Conservation (phyloP, 2,329 filamentous ascomycete genomes). For the Apiospora hydei region DNA sequence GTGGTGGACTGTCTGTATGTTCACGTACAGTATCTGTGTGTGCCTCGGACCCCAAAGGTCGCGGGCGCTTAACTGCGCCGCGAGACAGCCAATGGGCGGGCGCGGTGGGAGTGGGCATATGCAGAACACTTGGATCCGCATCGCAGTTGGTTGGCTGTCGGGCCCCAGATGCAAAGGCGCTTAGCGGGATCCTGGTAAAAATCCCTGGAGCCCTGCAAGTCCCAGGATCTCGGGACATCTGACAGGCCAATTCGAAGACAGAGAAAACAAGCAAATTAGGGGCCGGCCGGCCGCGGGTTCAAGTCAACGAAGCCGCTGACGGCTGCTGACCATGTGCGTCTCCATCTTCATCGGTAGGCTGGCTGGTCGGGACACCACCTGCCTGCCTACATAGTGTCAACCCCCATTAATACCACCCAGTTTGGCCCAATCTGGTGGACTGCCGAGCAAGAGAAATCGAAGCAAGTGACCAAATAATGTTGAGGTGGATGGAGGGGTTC, state of each 20-base stretch:
- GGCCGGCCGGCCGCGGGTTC: constrained; percentile 4
- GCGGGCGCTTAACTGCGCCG: constrained; percentile 36
- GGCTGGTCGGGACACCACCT: not conserved
- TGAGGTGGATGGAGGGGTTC: not conserved
- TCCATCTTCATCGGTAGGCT: constrained; percentile 13
- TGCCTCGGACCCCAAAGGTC: constrained; percentile 32
- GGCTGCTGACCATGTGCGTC: not conserved
- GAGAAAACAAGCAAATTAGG: constrained; percentile 19
- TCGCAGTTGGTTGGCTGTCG: constrained; percentile 25
- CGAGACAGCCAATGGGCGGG: constrained; percentile 29
- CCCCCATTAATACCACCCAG: not conserved
- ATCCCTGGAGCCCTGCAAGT: constrained; percentile 32
- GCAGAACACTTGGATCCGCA: constrained; percentile 21
- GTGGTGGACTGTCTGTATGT: not conserved
- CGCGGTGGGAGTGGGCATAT: constrained; percentile 34
- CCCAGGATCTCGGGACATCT: constrained; percentile 36
- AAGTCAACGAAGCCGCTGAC: not conserved
- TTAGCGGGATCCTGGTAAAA: constrained; percentile 23
- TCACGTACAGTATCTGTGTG: constrained; percentile 5
- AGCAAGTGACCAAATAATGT: not conserved
- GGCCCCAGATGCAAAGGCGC: constrained; percentile 25
- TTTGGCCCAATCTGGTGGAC: not conserved
- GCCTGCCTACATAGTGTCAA: constrained; percentile 1
- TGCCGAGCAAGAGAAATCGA: not conserved
- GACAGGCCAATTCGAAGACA: not conserved